Conservation (phyloP, 805 yeast species). For the Suhomyces kilbournensis region DNA sequence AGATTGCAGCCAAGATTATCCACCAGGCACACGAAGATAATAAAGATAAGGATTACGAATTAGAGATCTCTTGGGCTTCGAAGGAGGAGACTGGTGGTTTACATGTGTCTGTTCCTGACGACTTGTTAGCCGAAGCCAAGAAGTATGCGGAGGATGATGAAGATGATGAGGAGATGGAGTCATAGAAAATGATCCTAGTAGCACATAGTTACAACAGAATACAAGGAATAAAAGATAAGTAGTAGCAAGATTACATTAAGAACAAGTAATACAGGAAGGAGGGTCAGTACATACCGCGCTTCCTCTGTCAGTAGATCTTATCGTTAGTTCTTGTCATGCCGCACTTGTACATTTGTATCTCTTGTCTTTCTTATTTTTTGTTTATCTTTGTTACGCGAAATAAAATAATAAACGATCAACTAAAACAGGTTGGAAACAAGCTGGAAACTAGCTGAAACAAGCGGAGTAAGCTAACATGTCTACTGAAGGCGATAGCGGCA, state of each 20-base stretch:
- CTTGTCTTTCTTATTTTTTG: not conserved
- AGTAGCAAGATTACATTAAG: too few relatives aligned
- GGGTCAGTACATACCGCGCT: too few relatives aligned
- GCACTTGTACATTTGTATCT: too few relatives aligned
- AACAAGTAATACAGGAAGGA: too few relatives aligned
- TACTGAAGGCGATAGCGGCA: constrained; percentile 1
- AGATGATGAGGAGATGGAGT: constrained; percentile 48
- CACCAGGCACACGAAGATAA: constrained; percentile 95
- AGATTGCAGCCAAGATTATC: constrained; percentile 90
- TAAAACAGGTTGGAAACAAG: not conserved
- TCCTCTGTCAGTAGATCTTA: too few relatives aligned
- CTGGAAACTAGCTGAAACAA: not conserved
- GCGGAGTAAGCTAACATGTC: not conserved
- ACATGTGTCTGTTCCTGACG: constrained; percentile 80
- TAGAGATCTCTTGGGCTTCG: constrained; percentile 90
- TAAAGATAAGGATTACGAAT: constrained; percentile 94
- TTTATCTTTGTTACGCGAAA: not conserved
- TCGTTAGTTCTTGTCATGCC: too few relatives aligned
- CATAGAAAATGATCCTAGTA: not conserved
- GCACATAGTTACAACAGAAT: too few relatives aligned
- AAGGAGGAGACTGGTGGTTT: constrained; percentile 69
- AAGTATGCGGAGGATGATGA: constrained; percentile 80
- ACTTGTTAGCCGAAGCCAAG: constrained; percentile 76
- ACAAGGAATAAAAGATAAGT: not conserved
- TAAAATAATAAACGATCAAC: not conserved